Conservation (phyloP, 306 rosid species). For the Abrus pulchellus region DNA sequence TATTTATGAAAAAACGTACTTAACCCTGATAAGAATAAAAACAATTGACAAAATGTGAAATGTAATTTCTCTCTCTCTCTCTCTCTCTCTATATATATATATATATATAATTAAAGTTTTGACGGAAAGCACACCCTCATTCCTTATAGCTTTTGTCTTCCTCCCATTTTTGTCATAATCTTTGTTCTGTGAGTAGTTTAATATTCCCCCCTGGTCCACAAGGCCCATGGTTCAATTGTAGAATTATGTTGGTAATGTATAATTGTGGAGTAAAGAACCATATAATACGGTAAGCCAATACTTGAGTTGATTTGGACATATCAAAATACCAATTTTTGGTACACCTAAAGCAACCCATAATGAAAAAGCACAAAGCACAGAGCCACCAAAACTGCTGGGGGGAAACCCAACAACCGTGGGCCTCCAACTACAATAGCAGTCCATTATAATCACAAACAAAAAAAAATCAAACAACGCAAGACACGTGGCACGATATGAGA, state of each 20-base stretch:
- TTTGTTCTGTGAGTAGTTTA: no score
- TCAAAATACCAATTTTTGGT: slow-evolving; percentile 9
- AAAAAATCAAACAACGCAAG: neutral
- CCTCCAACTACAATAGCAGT: neutral
- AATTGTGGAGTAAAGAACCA: neutral
- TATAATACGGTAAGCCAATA: neutral
- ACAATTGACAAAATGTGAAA: no score
- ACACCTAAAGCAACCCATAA: slow-evolving; percentile 17
- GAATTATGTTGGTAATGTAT: neutral
- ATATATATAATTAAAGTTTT: no score
- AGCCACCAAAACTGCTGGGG: neutral
- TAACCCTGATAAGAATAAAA: no score
- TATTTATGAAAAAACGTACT: no score
- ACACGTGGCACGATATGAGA: slow-evolving; percentile 50
- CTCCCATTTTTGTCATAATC: no score
- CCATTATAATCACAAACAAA: neutral
- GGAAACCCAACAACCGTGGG: neutral
- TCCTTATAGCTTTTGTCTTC: neutral
- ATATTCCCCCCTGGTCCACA: no score
- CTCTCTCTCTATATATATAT: no score
- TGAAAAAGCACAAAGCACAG: slow-evolving; percentile 2
- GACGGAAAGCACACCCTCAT: neutral
- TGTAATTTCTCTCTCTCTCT: no score
- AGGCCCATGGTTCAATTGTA: neutral
- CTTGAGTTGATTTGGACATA: slow-evolving; percentile 1